A percentile compares a stretch with the other conserved stretches of the same genome.
Conservation (phyloP, 352 stramenopile genomes). For the Globisporangium emineosum region DNA sequence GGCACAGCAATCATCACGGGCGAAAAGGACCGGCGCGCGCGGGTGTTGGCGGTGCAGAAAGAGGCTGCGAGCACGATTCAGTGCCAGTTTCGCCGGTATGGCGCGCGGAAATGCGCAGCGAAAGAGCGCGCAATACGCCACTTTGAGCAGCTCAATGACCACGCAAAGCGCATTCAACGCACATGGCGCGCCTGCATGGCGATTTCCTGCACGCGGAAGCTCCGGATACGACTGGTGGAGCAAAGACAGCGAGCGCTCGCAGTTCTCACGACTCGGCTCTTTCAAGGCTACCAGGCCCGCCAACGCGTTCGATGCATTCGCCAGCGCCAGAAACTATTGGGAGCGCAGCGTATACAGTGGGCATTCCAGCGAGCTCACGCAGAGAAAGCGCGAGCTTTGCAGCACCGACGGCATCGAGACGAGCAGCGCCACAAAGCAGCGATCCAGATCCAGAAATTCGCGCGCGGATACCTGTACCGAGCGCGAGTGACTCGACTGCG, state of each 20-base stretch:
- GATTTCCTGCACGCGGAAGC: constrained; percentile 22
- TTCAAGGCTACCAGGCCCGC: constrained; percentile 42
- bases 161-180: constrained; percentile 30
- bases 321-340: constrained; percentile 24
- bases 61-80: constrained; percentile 36
- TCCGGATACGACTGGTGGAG: constrained; percentile 21
- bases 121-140: constrained; percentile 30
- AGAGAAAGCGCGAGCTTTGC: constrained; percentile 24
- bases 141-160: constrained; percentile 21
- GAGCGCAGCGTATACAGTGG: constrained; percentile 42
- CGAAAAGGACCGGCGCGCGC: constrained; percentile 47
- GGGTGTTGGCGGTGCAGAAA: constrained; percentile 22
- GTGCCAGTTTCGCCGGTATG: constrained; percentile 28
- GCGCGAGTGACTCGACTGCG: constrained; percentile 30
- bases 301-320: constrained; percentile 38
- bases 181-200: constrained; percentile 35
- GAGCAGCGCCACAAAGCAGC: constrained; percentile 28
- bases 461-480: constrained; percentile 34
- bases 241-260: constrained; percentile 28
- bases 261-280: constrained; percentile 27
- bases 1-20: constrained; percentile 61
- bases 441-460: constrained; percentile 34
- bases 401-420: constrained; percentile 5
- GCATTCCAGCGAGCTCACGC: constrained; percentile 29
- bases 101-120: constrained; percentile 21